Evolutionary conservation across 148 eudicot species (phyloP), one percentile per base, ranked within the genome.

Genomic region (Silene latifolia): DNA sequence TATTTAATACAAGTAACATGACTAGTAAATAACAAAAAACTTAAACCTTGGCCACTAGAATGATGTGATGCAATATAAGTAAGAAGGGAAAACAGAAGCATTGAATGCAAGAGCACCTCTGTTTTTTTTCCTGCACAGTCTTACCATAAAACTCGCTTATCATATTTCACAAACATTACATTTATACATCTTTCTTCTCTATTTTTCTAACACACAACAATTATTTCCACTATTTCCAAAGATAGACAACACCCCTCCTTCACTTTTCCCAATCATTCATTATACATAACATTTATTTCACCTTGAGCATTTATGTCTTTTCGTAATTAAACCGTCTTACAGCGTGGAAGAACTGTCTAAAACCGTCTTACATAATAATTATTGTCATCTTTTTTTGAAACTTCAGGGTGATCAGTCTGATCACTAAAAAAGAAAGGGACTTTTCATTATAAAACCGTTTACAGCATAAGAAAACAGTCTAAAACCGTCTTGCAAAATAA

Each of bases 51-150:
- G 47, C 58, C 24, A 56, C 39, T 76, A 66, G 73, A 71, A 76
- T 80, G 80, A 80, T 72, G 79, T 71, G 42, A 71, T 64, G 61
- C 56, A 27, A 13, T 35, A 25, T 3, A 27, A 27, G 3, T 29
- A 10, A 17, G 14, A 64, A 74, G 53, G 73, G 67, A 47, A 44
- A 46, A 35, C 4, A n/a, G 35, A 65, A 46, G 70, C 79, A 75
- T 80, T 80, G 27, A 80, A 70, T 80, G 76, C 72, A 76, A 67
- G 59, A 68, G 66, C 51, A 29, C 51, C 63, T 76, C 78, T 76
- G 73, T 68, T 48, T 67, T 27, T 27, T 51, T 57, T 56, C 29
- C 32, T 67, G 78, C 71, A 67, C 47, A 59, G 0, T 35, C 4
- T 35, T 66, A 66, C 71, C 47, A 63, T 73, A 68, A 67, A 71